These are phyloP conservation scores for Spinellus fusiger DNA, from an alignment of 192 early-diverging fungal genomes.

Conservation along the genomic window DNA sequence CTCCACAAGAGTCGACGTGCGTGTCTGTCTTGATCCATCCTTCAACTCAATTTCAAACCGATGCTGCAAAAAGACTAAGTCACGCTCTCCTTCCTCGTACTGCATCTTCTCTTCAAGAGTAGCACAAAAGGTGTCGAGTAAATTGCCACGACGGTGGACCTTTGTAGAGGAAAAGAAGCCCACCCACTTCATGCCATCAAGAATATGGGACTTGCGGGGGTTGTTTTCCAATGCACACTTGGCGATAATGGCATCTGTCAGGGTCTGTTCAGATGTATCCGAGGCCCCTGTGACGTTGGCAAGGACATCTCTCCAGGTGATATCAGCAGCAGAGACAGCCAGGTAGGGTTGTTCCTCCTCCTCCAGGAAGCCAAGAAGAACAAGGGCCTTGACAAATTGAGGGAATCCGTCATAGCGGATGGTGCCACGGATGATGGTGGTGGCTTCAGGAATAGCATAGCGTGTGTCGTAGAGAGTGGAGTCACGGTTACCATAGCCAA, in stretches of 20 bases:
- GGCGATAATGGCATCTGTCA: constrained; percentile 55
- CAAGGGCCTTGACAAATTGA: constrained; percentile 91
- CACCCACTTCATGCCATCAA: constrained; percentile 80
- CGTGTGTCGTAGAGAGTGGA: constrained; percentile 90
- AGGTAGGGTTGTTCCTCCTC: constrained; percentile 63
- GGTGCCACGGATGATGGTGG: constrained; percentile 91
- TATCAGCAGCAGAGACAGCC: constrained; percentile 41
- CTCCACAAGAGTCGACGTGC: constrained; percentile 88
- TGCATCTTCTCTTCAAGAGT: constrained; percentile 95
- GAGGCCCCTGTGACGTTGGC: constrained; percentile 48
- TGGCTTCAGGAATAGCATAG: constrained; percentile 92
- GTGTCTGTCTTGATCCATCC: constrained; percentile 75
- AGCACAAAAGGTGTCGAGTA: constrained; percentile 90
- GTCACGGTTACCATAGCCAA: constrained; percentile 97
- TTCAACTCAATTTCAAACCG: constrained; percentile 90
- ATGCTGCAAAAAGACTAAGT: constrained; percentile 98
- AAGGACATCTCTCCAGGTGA: constrained; percentile 75
- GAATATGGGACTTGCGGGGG: constrained; percentile 48
- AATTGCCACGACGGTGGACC: constrained; percentile 66
- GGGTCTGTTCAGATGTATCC: constrained; percentile 29
- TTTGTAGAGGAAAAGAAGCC: constrained; percentile 71
- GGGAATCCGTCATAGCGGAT: constrained; percentile 97
- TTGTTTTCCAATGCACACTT: constrained; percentile 60
- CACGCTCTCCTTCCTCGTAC: constrained; percentile 86
- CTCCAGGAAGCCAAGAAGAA: constrained; percentile 87